Base-by-base conservation (phyloP, 192 early-diverging fungal genomes). In the Podila epicladia region DNA sequence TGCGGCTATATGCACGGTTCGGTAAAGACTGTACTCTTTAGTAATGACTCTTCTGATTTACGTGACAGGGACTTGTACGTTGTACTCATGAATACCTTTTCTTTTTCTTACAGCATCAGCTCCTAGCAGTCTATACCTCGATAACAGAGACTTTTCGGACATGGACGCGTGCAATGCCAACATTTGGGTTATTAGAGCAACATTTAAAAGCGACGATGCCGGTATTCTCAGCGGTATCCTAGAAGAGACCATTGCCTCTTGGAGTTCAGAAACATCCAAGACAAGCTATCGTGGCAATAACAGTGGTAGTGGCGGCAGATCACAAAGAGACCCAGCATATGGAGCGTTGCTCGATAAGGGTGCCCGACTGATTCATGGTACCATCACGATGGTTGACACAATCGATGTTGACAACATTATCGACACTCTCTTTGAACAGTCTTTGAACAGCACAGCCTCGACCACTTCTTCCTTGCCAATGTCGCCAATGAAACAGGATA, bases 91-190 rank as follows among this genome's bases (percentile, higher is more conserved):
- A 22, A 22, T 12, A 55, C 24, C 12, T 22, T 55, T 19, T 55
- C 9, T 55, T 26, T 55, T 29, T 29, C 24, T 24, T 55, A 22
- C 58, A 80, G 87, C 85, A 3, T 66, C 82, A 2, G 72, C 84
- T 0, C 73, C 75, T 2, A 57, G 75, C 49, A 82, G 60, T 19
- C 33, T 75, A 9, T 85, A 85, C 64, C 33, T 74, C 9, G 86
- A 87, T 31, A 78, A 83, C 62, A 73, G 67, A 2, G 61, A 83
- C 31, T 65, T 70, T 55, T 65, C 76, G 8, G 82, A 87, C 58
- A 88, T 90, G 87, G 89, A 90, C 68, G 87, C 89, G 2, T 65
- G 82, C 29, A 37, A 75, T 38, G 87, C 89, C 17, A 72, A 74
- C n/a, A 71, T 77, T 32, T 88, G 87, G 87, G 55, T 75, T 7